These are phyloP conservation scores for Cinnamomum micranthum DNA, from an alignment of 164 flowering plant genomes.

Conservation along the genomic window DNA sequence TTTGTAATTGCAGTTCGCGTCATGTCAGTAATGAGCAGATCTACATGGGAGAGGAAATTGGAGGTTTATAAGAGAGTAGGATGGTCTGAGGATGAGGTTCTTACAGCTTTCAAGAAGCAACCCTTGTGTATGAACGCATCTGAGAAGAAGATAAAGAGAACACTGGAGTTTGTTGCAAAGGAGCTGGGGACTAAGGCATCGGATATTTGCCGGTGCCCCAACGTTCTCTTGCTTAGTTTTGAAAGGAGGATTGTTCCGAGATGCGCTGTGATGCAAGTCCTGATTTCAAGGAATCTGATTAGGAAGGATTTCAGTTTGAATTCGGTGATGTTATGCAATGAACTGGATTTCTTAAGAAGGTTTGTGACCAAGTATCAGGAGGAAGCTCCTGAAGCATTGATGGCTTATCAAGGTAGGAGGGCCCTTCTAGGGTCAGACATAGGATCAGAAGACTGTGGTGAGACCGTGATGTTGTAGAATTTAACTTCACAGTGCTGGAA, in stretches of 20 bases:
- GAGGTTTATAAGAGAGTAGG: constrained; percentile 7
- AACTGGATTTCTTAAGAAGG: neutral
- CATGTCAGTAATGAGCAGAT: neutral
- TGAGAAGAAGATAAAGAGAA: constrained; percentile 2
- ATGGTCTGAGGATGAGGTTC: constrained; percentile 6
- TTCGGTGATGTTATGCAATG: neutral
- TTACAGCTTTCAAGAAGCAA: neutral
- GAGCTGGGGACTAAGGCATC: neutral
- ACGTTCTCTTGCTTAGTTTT: neutral
- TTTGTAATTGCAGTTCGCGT: neutral
- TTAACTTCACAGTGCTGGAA: too few species aligned
- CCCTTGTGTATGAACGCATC: neutral
- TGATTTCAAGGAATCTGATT: neutral
- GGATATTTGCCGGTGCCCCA: neutral
- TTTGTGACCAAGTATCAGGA: neutral
- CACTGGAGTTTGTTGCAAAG: neutral
- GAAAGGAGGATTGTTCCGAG: neutral
- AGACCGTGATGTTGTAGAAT: too few species aligned
- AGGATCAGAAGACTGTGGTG: too few species aligned
- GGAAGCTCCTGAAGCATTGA: neutral
- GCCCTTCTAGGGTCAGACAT: neutral
- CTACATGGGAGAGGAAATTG: constrained; percentile 1
- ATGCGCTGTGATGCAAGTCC: neutral
- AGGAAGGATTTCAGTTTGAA: neutral
- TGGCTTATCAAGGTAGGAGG: neutral